A percentile compares a stretch with the other conserved stretches of the same genome.
Conservation (phyloP, 257 asterid genomes). For the Nicotiana benthamiana region DNA sequence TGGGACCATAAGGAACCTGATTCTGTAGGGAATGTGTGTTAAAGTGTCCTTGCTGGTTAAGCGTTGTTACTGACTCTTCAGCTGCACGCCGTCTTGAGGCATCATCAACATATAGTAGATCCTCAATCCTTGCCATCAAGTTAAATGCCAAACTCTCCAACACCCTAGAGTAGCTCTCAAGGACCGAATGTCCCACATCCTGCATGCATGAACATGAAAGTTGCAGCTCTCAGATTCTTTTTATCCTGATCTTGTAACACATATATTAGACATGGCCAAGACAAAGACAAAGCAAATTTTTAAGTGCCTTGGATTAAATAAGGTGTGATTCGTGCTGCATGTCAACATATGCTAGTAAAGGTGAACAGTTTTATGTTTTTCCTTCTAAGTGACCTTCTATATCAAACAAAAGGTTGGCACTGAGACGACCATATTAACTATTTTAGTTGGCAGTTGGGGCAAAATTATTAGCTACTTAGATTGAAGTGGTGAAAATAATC, state of each 20-base stretch:
- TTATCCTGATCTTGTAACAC: background rate
- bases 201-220: conserved; percentile 16
- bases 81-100: conserved; percentile 65
- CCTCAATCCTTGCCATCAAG: conserved; percentile 75
- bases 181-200: conserved; percentile 97
- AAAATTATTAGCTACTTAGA: background rate
- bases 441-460: background rate
- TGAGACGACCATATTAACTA: background rate
- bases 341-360: background rate
- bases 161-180: conserved; percentile 95
- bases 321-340: background rate
- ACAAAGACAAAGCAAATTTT: background rate
- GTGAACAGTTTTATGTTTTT: background rate
- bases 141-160: conserved; percentile 78
- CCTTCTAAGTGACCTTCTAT: conserved; percentile 3
- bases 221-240: background rate
- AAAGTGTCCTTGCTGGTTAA: conserved; percentile 24
- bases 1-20: conserved; percentile 33
- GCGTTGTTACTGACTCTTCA: conserved; percentile 33
- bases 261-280: background rate
- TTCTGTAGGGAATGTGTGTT: conserved; percentile 27
- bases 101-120: conserved; percentile 72
- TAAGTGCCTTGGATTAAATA: background rate
- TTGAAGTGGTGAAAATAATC: background rate
- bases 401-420: background rate